These are phyloP conservation scores for Lactarius pseudohatsudake DNA, from an alignment of 768 basidiomycete genomes.

Conservation along the genomic window DNA sequence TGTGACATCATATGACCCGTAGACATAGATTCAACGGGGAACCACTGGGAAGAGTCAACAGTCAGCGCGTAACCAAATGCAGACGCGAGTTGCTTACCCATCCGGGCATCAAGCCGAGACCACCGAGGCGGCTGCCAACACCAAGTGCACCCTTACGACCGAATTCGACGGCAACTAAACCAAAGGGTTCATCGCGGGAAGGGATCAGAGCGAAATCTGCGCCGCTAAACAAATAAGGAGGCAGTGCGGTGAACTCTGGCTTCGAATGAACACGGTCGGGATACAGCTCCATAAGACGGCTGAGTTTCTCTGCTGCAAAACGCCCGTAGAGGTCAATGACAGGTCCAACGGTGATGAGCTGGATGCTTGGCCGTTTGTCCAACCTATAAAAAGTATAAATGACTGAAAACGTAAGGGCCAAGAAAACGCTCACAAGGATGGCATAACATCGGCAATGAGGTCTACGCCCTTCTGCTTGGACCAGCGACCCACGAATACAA, in stretches of 20 bases:
- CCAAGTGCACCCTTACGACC: slow-evolving; percentile 95
- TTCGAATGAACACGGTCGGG: slow-evolving; percentile 95
- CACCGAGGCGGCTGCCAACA: slow-evolving; percentile 91
- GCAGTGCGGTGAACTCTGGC: slow-evolving; percentile 92
- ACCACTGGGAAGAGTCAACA: slow-evolving; percentile 61
- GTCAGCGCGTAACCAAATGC: neutral
- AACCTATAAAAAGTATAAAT: slow-evolving; percentile 46
- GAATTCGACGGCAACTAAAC: slow-evolving; percentile 94
- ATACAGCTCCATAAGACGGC: slow-evolving; percentile 91
- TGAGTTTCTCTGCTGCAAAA: slow-evolving; percentile 92
- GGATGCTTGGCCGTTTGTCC: slow-evolving; percentile 82
- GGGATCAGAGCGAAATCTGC: slow-evolving; percentile 96
- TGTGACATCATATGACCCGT: slow-evolving; percentile 95
- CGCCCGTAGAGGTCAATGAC: slow-evolving; percentile 95
- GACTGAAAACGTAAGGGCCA: slow-evolving; percentile 22
- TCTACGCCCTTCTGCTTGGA: slow-evolving; percentile 99
- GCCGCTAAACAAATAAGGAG: slow-evolving; percentile 90
- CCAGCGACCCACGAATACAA: slow-evolving; percentile 97
- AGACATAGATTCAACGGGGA: slow-evolving; percentile 91
- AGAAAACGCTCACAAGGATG: slow-evolving; percentile 59
- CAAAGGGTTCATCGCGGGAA: slow-evolving; percentile 95
- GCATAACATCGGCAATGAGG: slow-evolving; percentile 95
- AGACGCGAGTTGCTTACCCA: slow-evolving; percentile 61
- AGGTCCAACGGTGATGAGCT: slow-evolving; percentile 86
- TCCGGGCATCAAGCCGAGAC: slow-evolving; percentile 95